Evolutionary conservation across 1,139 yeast species (phyloP).

Genomic region (Protomyces inundatus): DNA sequence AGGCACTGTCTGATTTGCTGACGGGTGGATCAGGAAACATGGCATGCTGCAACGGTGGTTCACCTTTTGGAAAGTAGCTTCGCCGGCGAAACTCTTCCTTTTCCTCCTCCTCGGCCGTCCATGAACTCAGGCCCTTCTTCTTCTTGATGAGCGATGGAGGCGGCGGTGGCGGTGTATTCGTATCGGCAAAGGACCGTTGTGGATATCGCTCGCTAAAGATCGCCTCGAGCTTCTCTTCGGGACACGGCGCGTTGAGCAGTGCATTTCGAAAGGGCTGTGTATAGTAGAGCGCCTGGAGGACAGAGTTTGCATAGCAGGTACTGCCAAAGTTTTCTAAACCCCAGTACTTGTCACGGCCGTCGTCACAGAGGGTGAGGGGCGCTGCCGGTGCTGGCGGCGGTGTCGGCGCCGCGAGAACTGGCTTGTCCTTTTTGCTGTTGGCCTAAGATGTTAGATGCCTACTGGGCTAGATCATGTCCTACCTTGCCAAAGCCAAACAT

Average conservation of each 20-base stretch:
- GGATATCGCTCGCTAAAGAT: constrained; percentile 16
- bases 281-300: constrained; percentile 79
- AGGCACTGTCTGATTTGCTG: neutral
- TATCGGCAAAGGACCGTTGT: constrained; percentile 13
- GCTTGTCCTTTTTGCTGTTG: constrained; percentile 14
- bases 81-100: constrained; percentile 16
- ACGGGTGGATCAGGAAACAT: constrained; percentile 20
- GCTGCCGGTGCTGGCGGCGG: neutral
- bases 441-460: neutral
- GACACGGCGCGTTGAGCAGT: constrained; percentile 40
- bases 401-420: neutral
- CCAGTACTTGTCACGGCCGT: constrained; percentile 50
- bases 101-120: constrained; percentile 20
- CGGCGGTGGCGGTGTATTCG: neutral
- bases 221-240: neutral
- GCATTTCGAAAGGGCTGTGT: constrained; percentile 62
- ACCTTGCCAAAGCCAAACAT: constrained; percentile 27
- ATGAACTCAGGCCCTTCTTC: constrained; percentile 16
- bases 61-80: constrained; percentile 9
- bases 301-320: constrained; percentile 79
- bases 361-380: constrained; percentile 20
- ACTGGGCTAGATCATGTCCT: neutral
- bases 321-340: constrained; percentile 92
- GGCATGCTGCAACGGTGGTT: constrained; percentile 8
- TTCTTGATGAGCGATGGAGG: constrained; percentile 2